phyloP scores from a whole-genome alignment of 495 filamentous ascomycete genomes.

The Immersiella caudata region DNA sequence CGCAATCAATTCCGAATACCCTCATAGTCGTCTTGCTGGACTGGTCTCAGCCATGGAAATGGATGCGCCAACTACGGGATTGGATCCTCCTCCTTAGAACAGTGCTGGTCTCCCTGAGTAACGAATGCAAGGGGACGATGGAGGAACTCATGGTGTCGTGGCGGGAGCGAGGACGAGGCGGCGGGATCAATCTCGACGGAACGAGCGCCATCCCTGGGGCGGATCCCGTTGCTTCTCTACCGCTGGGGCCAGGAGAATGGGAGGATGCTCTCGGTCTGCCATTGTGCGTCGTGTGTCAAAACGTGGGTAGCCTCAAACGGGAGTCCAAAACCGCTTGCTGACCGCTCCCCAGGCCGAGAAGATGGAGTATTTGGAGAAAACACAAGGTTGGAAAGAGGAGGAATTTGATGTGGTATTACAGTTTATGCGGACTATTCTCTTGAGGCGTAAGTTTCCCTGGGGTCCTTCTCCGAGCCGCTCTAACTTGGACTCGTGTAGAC shows the following conservation, averaged over 20 bases:
- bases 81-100: conserved; percentile 83
- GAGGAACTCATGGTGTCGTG: conserved; percentile 76
- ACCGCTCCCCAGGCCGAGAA: conserved; percentile 69
- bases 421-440: conserved; percentile 79
- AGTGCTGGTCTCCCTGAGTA: conserved; percentile 72
- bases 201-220: conserved; percentile 46
- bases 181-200: conserved; percentile 54
- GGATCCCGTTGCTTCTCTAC: conserved; percentile 68
- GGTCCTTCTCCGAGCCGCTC: background rate
- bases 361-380: conserved; percentile 84
- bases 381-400: conserved; percentile 88
- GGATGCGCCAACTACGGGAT: conserved; percentile 82
- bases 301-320: conserved; percentile 57
- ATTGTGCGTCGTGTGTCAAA: conserved; percentile 90
- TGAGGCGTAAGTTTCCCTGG: conserved; percentile 67
- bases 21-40: conserved; percentile 86
- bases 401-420: conserved; percentile 92
- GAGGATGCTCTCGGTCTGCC: conserved; percentile 88
- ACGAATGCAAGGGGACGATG: conserved; percentile 76
- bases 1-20: conserved; percentile 82
- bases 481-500: conserved; percentile 55
- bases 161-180: conserved; percentile 60
- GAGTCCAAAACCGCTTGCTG: conserved; percentile 22
- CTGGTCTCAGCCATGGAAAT: conserved; percentile 91
- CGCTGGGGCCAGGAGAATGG: conserved; percentile 89